Evolutionary conservation across 306 rosid species (phyloP).

Genomic region (Dalbergia cochinchinensis): DNA sequence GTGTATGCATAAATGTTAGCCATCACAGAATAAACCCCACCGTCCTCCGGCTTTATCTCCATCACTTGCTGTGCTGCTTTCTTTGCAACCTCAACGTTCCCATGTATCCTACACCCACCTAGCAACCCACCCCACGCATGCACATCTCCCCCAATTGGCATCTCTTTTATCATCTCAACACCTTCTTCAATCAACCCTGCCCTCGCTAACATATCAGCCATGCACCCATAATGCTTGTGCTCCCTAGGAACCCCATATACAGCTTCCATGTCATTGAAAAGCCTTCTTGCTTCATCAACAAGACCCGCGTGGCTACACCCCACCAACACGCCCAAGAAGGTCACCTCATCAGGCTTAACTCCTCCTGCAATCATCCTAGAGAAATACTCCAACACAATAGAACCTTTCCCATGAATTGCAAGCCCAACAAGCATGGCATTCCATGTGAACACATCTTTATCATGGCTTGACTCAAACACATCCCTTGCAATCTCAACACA

Average conservation of each 20-base stretch:
- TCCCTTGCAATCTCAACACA: conserved; percentile 64
- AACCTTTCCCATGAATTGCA: conserved; percentile 75
- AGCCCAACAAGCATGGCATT: conserved; percentile 85
- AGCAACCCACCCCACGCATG: conserved; percentile 86
- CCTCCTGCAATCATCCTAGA: conserved; percentile 59
- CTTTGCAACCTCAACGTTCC: conserved; percentile 71
- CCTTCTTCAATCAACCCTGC: conserved; percentile 78
- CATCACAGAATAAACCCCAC: conserved; percentile 81
- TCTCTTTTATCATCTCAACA: conserved; percentile 59
- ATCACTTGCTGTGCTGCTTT: conserved; percentile 73
- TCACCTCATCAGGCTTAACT: conserved; percentile 72
- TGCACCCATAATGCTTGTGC: conserved; percentile 79
- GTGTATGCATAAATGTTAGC: conserved; percentile 71
- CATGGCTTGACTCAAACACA: conserved; percentile 57
- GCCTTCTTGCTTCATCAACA: conserved; percentile 62
- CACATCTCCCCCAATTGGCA: conserved; percentile 80
- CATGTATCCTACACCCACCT: conserved; percentile 81
- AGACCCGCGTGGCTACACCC: conserved; percentile 85
- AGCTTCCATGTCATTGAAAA: conserved; percentile 71
- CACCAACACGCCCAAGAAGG: conserved; percentile 69
- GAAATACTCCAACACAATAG: conserved; percentile 52
- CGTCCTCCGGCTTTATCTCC: conserved; percentile 83
- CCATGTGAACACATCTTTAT: conserved; percentile 72
- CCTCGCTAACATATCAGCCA: conserved; percentile 80
- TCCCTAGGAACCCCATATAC: conserved; percentile 62